Base-by-base conservation (phyloP, 2,329 filamentous ascomycete genomes). In the Curvularia lunata region DNA sequence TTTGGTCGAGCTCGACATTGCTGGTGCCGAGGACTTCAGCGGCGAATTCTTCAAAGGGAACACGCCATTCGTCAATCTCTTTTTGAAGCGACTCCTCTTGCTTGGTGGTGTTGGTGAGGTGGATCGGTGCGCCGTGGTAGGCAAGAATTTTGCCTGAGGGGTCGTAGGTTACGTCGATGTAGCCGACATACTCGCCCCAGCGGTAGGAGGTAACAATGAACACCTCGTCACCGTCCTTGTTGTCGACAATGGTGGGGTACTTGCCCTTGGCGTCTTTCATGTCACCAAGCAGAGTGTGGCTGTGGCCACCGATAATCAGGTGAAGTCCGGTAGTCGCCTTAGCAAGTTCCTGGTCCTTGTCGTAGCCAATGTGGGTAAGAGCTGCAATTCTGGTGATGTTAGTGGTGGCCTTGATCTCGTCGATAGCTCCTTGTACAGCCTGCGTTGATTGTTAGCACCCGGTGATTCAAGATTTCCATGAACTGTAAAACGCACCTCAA, bases 111-210 rank as follows among this genome's bases (percentile, higher is more conserved):
- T 89, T 88, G 73, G 83, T 86, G 52, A 89, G 75, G 67, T 88
- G 86, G 63, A 89, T 84, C 1, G 87, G 87, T 0, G 82, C 86
- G 30, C 87, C 87, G 66, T 83, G 82, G 75, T 89, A 89, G 4
- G 81, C 81, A 5, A 89, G 79, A 16, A 88, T 83, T 71, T 83
- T 86, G 70, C 87, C 87, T 1, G 84, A 76, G 4, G 78, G 62
- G 64, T 88, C 85, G 66, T 87, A 89, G 1, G 84, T 85, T 7
- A 89, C 82, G 61, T 88, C 86, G 63, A 89, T 89, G 71, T 87
- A 87, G 56, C 87, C 87, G 2, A 89, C 75, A 54, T 89, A 89
- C 75, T 89, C 85, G 50, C 87, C 87, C 87, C 87, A 89, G 61
- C 86, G 83, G 69, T 86, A 89, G 2, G 86, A 84, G 7, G 86